phyloP scores from a whole-genome alignment of 2,329 filamentous ascomycete genomes.

The Apiospora phragmitis region DNA sequence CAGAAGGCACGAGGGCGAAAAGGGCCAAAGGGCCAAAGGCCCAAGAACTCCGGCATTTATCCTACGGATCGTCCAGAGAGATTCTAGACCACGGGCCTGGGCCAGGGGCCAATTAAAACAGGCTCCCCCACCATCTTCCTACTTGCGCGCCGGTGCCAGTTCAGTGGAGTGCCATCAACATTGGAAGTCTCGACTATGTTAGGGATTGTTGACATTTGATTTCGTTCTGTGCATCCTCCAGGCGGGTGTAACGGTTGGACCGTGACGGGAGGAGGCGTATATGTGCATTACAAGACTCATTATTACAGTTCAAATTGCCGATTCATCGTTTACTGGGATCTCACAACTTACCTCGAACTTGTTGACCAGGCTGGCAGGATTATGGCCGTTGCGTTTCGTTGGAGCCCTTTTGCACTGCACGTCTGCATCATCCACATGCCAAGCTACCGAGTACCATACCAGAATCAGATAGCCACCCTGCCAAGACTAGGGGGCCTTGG shows the following conservation, averaged over 20 bases:
- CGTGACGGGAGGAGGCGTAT: background rate
- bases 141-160: background rate
- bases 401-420: background rate
- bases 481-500: background rate
- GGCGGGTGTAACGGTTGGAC: background rate
- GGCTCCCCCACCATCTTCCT: background rate
- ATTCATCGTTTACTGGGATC: background rate
- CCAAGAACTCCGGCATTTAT: background rate
- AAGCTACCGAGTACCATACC: background rate
- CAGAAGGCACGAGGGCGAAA: background rate
- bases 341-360: background rate
- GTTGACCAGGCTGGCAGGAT: background rate
- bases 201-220: background rate
- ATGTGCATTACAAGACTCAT: background rate
- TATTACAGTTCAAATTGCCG: background rate
- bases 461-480: background rate
- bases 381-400: background rate
- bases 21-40: background rate
- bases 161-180: background rate
- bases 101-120: background rate
- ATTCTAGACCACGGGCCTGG: background rate
- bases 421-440: constrained; percentile 4
- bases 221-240: background rate
- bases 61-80: background rate
- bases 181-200: background rate